Evolutionary conservation across 2,329 filamentous ascomycete species (phyloP).

Genomic region (Ophiostoma pallidulum): DNA sequence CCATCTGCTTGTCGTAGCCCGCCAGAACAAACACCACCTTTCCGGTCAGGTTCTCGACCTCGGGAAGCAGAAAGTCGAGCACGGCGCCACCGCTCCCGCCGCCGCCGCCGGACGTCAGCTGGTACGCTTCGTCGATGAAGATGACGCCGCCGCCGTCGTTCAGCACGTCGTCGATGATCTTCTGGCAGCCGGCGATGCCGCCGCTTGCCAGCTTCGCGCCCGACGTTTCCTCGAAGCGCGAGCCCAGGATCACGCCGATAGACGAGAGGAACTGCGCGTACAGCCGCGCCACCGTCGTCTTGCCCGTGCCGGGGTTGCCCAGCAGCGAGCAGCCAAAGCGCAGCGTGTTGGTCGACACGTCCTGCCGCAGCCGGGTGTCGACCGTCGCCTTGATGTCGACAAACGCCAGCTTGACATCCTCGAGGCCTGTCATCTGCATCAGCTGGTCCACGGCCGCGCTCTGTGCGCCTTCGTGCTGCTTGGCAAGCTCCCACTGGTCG

Average conservation of each 20-base stretch:
- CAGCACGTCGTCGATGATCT: slow-evolving; percentile 46
- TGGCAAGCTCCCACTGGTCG: slow-evolving; percentile 54
- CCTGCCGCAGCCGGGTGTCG: slow-evolving; percentile 51
- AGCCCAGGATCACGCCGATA: slow-evolving; percentile 52
- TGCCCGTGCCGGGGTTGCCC: slow-evolving; percentile 68
- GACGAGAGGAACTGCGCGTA: slow-evolving; percentile 58
- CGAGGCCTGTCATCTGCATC: slow-evolving; percentile 63
- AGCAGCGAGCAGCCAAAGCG: slow-evolving; percentile 54
- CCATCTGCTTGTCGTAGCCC: slow-evolving; percentile 67
- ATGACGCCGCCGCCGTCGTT: slow-evolving; percentile 55
- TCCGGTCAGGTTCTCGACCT: slow-evolving; percentile 62
- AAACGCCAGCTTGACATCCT: slow-evolving; percentile 56
- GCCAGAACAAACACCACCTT: slow-evolving; percentile 65
- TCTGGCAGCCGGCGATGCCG: slow-evolving; percentile 49
- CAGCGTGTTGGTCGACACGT: slow-evolving; percentile 43
- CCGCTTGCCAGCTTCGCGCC: slow-evolving; percentile 56
- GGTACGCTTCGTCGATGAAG: slow-evolving; percentile 75
- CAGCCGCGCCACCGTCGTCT: slow-evolving; percentile 65
- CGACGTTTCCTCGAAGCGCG: slow-evolving; percentile 54
- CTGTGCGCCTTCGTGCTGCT: slow-evolving; percentile 38
- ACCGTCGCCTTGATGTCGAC: slow-evolving; percentile 53
- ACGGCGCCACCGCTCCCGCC: slow-evolving; percentile 50
- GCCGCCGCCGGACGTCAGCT: slow-evolving; percentile 52
- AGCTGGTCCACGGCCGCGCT: slow-evolving; percentile 51
- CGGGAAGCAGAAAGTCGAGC: slow-evolving; percentile 60